Base-by-base conservation (phyloP, 768 basidiomycete species). In the Mycena chlorophos region DNA sequence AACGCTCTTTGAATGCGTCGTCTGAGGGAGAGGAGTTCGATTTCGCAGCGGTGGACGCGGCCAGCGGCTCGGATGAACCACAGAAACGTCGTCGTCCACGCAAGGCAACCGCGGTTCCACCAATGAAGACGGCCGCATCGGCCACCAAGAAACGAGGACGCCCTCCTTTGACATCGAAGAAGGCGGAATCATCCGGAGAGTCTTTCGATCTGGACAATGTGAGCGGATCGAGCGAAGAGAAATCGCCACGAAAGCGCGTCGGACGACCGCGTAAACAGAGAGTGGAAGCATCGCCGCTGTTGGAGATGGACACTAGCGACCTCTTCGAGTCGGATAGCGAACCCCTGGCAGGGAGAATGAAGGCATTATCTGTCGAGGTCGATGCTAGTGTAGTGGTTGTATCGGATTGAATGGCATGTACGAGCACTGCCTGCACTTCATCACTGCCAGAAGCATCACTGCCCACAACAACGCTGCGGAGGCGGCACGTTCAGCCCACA, bases 161-260 rank as follows among this genome's bases (percentile, higher is more conserved):
- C 6, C 39, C 39, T 6, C 39, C 39, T 19, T 55, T 17, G 31
- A 37, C 14, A 19, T 47, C 49, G 54, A 55, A 8, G 16, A 43
- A 34, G 17, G 31, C 31, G 31, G 31, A 34, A 8, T 40, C 39
- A 12, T 12, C 39, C 20, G 39, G 19, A 40, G 39, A 71, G 58
- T 60, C 53, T 25, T 64, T 66, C 31, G 64, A 67, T 53, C 68
- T 64, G 19, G 53, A 38, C 30, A 55, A 38, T 26, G 30, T 65
- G 30, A 56, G 49, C 43, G 22, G 37, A 38, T 49, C 48, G 29
- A 49, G 48, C 22, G 48, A 49, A 5, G 25, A 29, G 38, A n/a
- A 59, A 28, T 27, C 29, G 6, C 31, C 40, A 12, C 20, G 31
- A 42, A 58, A 54, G 34, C 8, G 19, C 12, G 39, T 38, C 52